Evolutionary conservation across 805 yeast species (phyloP).

Genomic region (Ascoidea asiatica): DNA sequence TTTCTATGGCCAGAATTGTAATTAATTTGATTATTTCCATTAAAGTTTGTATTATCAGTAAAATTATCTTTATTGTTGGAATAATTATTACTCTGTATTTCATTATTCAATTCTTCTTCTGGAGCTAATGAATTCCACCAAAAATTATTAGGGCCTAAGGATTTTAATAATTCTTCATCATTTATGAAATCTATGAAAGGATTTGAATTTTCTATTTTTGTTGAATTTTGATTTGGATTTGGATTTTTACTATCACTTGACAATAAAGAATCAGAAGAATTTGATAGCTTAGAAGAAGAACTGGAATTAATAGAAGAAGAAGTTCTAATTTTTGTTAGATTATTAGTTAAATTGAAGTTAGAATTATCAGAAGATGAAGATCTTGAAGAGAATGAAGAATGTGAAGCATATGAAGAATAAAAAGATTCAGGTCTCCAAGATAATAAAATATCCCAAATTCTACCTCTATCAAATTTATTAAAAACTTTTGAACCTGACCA

Average conservation of each 20-base stretch:
- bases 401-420: no score
- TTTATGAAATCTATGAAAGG: neutral
- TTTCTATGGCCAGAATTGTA: neutral
- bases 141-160: neutral
- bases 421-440: conserved; percentile 70
- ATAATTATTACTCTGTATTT: no score
- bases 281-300: conserved; percentile 9
- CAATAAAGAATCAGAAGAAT: no score
- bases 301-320: conserved; percentile 4
- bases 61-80: neutral
- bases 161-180: neutral
- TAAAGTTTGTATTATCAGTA: neutral
- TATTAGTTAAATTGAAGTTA: no score
- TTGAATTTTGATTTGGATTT: conserved; percentile 6
- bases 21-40: no score
- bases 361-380: conserved; percentile 19
- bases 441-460: conserved; percentile 77
- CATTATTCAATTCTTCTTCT: neutral
- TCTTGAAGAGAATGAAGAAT: no score
- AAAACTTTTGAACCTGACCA: conserved; percentile 81
- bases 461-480: conserved; percentile 69
- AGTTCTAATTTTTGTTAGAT: conserved; percentile 17
- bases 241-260: conserved; percentile 14
- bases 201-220: neutral
- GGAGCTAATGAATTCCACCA: neutral